phyloP scores from a whole-genome alignment of 495 filamentous ascomycete genomes.

The Trichoderma reesei region DNA sequence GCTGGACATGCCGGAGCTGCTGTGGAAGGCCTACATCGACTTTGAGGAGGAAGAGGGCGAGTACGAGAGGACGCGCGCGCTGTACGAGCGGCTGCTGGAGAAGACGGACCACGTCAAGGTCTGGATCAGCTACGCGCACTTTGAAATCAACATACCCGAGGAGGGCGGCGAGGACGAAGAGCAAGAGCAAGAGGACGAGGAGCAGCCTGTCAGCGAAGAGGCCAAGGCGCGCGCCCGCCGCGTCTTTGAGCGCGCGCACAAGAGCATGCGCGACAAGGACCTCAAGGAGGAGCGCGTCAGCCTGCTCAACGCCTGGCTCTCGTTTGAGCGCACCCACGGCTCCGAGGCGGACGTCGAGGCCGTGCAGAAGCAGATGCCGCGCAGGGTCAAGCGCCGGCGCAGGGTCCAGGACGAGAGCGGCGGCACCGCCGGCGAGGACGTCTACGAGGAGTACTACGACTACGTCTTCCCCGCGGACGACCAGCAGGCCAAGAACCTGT shows the following conservation, averaged over 20 bases:
- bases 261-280: constrained; percentile 82
- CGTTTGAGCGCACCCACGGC: constrained; percentile 82
- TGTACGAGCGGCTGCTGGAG: constrained; percentile 85
- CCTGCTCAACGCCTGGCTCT: constrained; percentile 81
- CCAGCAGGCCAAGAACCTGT: constrained; percentile 72
- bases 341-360: constrained; percentile 66
- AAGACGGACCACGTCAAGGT: constrained; percentile 98
- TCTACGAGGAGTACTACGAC: constrained; percentile 93
- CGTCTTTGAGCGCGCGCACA: constrained; percentile 80
- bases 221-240: constrained; percentile 72
- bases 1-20: constrained; percentile 93
- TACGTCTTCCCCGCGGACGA: constrained; percentile 97
- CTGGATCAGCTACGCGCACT: constrained; percentile 94
- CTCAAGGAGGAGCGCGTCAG: constrained; percentile 90
- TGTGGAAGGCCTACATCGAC: constrained; percentile 97
- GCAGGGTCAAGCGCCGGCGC: constrained; percentile 86
- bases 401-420: constrained; percentile 80
- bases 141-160: constrained; percentile 82
- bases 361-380: constrained; percentile 87
- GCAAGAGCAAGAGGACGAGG: constrained; percentile 42
- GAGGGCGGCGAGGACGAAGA: constrained; percentile 43
- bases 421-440: background rate
- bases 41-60: constrained; percentile 93
- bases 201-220: constrained; percentile 65
- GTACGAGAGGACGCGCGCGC: constrained; percentile 65